These are phyloP conservation scores for Aspergillus sp. DNA, from an alignment of 2,329 filamentous ascomycete species.

Conservation along the genomic window DNA sequence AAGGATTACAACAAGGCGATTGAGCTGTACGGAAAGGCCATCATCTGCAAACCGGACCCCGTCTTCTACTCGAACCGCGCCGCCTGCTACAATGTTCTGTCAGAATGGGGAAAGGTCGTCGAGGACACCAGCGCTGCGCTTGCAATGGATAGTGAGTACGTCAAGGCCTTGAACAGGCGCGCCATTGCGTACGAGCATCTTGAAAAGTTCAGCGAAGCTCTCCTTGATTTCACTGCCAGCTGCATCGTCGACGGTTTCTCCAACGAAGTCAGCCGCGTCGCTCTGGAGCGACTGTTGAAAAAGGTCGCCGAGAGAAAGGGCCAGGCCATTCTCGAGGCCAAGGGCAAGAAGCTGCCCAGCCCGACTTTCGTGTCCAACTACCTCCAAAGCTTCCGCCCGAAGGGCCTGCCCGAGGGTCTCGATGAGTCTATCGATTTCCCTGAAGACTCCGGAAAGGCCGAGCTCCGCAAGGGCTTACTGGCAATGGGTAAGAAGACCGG, in stretches of 20 bases:
- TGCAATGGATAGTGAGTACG: constrained; percentile 90
- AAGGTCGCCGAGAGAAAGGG: constrained; percentile 96
- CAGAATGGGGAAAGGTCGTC: constrained; percentile 93
- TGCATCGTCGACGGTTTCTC: constrained; percentile 99
- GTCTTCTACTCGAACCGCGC: constrained; percentile 99
- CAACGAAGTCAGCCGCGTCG: constrained; percentile 84
- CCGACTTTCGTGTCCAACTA: constrained; percentile 98
- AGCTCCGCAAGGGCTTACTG: constrained; percentile 80
- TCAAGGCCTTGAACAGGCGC: constrained; percentile 95
- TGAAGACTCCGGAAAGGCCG: constrained; percentile 79
- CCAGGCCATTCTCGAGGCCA: constrained; percentile 80
- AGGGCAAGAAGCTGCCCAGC: constrained; percentile 86
- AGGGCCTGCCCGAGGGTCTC: constrained; percentile 77
- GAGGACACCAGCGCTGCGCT: constrained; percentile 96
- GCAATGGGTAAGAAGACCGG: constrained; percentile 84
- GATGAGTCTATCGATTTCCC: constrained; percentile 79
- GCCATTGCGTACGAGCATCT: constrained; percentile 97
- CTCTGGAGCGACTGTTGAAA: constrained; percentile 91
- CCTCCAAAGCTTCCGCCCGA: constrained; percentile 93
- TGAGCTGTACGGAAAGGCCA: constrained; percentile 91
- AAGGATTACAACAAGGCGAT: constrained; percentile 96
- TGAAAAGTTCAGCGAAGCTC: constrained; percentile 86
- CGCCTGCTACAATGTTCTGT: constrained; percentile 92
- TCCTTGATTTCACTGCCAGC: constrained; percentile 96
- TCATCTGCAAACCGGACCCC: constrained; percentile 94